phyloP scores from a whole-genome alignment of 2,329 filamentous ascomycete species.

The Thelonectria rubi region DNA sequence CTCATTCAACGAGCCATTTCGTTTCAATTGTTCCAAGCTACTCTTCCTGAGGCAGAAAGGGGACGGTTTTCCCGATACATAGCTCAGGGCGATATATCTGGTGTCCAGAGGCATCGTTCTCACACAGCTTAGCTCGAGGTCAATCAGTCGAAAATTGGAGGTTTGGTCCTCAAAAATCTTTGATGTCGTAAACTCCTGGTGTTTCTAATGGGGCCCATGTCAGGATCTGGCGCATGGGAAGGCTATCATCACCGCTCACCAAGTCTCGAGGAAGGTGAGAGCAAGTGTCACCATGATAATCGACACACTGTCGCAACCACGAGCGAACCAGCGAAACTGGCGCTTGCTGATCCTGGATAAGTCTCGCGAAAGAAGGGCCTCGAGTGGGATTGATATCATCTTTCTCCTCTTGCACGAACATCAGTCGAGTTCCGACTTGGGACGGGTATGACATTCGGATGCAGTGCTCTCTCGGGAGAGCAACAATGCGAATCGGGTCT shows the following conservation, averaged over 20 bases:
- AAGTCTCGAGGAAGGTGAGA: slow-evolving; percentile 14
- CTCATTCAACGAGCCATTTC: neutral
- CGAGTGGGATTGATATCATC: neutral
- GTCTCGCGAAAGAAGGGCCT: neutral
- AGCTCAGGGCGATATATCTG: slow-evolving; percentile 2
- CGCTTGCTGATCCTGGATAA: neutral
- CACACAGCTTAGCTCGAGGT: slow-evolving; percentile 11
- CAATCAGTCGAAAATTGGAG: slow-evolving; percentile 21
- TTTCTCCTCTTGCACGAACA: neutral
- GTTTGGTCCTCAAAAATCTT: neutral
- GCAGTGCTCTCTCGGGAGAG: slow-evolving; percentile 2
- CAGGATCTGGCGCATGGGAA: neutral
- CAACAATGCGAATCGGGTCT: neutral
- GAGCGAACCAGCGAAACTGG: slow-evolving; percentile 2
- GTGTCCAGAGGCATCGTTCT: slow-evolving; percentile 8
- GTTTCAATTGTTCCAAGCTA: slow-evolving; percentile 1
- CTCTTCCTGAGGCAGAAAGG: neutral
- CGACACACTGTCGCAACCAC: slow-evolving; percentile 14
- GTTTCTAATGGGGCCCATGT: neutral
- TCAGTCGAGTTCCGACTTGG: slow-evolving; percentile 4
- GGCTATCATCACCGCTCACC: neutral
- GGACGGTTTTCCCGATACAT: slow-evolving; percentile 1
- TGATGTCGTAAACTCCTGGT: neutral
- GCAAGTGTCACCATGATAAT: slow-evolving; percentile 11
- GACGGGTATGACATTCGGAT: slow-evolving; percentile 7